Evolutionary conservation across 805 yeast genomes (phyloP).

Genomic region (Starmerella apis): DNA sequence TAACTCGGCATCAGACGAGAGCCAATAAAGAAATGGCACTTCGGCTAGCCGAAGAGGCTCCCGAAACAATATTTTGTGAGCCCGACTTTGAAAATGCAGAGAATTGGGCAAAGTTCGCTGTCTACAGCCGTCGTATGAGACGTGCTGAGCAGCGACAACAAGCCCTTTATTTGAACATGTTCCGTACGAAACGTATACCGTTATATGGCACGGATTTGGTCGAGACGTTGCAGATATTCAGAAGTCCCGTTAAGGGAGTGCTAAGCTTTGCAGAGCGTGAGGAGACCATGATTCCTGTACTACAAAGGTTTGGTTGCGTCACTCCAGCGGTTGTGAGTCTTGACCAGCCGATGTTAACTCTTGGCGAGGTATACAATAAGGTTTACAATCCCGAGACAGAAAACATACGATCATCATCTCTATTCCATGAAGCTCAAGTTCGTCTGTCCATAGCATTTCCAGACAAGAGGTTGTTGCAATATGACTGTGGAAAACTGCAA

Average conservation of each 20-base stretch:
- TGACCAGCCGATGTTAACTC: constrained; percentile 40
- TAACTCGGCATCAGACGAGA: constrained; percentile 5
- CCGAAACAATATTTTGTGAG: constrained; percentile 21
- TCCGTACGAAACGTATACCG: constrained; percentile 58
- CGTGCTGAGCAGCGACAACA: constrained; percentile 47
- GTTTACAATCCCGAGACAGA: constrained; percentile 22
- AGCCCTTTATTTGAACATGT: constrained; percentile 48
- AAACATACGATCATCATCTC: constrained; percentile 34
- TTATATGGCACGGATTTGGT: constrained; percentile 55
- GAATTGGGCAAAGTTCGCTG: constrained; percentile 49
- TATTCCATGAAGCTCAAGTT: constrained; percentile 73
- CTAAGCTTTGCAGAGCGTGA: constrained; percentile 30
- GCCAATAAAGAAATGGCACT: constrained; percentile 11
- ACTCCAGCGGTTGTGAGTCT: constrained; percentile 79
- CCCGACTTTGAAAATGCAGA: constrained; percentile 32
- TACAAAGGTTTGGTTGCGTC: constrained; percentile 71
- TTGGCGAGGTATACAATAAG: constrained; percentile 17
- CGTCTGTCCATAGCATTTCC: constrained; percentile 91
- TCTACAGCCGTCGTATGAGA: constrained; percentile 43
- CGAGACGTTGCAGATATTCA: constrained; percentile 23
- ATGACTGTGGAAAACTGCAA: constrained; percentile 95
- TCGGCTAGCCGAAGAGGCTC: constrained; percentile 11
- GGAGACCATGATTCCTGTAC: constrained; percentile 37
- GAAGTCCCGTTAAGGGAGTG: constrained; percentile 19
- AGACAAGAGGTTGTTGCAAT: constrained; percentile 80